phyloP scores from a whole-genome alignment of 2,329 filamentous ascomycete species.

The Ascosphaera aggregata region DNA sequence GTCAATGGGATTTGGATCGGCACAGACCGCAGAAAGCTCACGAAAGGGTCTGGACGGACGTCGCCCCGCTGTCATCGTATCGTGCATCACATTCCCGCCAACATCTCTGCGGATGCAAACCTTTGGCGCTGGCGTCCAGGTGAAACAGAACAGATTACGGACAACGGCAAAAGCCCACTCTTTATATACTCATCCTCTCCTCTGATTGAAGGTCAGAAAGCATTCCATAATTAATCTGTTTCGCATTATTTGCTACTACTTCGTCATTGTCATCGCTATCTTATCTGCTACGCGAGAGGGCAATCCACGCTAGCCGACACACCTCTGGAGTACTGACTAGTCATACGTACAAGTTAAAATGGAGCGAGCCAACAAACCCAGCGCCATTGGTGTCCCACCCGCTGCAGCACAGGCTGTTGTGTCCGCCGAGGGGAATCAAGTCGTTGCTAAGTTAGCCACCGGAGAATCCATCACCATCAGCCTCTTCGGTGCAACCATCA shows the following conservation, averaged over 20 bases:
- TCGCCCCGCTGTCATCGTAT: neutral
- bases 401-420: constrained; percentile 57
- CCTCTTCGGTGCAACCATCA: constrained; percentile 78
- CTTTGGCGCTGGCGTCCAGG: neutral
- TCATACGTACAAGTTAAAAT: constrained; percentile 29
- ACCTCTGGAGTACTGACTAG: neutral
- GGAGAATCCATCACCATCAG: constrained; percentile 72
- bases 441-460: constrained; percentile 60
- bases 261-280: neutral
- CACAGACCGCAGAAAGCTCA: neutral
- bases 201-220: too few relatives aligned
- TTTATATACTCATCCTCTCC: neutral
- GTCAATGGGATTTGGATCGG: too few relatives aligned
- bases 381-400: constrained; percentile 50
- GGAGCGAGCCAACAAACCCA: constrained; percentile 66
- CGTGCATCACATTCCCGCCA: neutral
- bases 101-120: neutral
- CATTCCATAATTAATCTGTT: too few relatives aligned
- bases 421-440: constrained; percentile 45
- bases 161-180: neutral
- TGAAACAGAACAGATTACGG: neutral
- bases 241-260: too few relatives aligned
- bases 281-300: neutral
- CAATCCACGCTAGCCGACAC: neutral
- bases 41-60: neutral